Evolutionary conservation across 1,284 basidiomycete species (phyloP).

Genomic region (Porodaedalea pini): DNA sequence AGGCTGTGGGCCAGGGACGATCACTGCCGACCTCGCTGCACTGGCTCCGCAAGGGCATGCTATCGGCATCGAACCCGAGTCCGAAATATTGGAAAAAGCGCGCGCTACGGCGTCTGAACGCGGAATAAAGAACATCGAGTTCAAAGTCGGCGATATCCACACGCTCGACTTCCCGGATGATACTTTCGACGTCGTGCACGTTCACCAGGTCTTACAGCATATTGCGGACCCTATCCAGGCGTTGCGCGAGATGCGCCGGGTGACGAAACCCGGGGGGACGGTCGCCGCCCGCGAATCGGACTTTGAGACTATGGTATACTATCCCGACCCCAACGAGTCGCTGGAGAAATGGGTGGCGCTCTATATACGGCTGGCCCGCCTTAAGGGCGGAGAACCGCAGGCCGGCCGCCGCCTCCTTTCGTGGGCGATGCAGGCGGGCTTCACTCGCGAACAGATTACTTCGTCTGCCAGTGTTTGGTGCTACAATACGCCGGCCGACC

Average conservation of each 20-base stretch:
- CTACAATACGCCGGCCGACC: conserved; percentile 33
- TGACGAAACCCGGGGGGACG: conserved; percentile 40
- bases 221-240: conserved; percentile 36
- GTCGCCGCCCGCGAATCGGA: conserved; percentile 41
- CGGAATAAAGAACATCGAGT: conserved; percentile 34
- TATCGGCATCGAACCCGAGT: conserved; percentile 36
- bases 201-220: conserved; percentile 45
- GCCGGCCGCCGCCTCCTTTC: conserved; percentile 30
- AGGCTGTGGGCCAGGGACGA: conserved; percentile 46
- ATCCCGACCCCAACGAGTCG: conserved; percentile 27
- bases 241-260: conserved; percentile 42
- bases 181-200: conserved; percentile 43
- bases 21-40: conserved; percentile 38
- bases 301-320: conserved; percentile 30
- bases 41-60: conserved; percentile 40
- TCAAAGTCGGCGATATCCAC: conserved; percentile 33
- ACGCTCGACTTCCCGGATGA: conserved; percentile 34
- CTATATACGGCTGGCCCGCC: conserved; percentile 28
- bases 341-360: conserved; percentile 28
- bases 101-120: conserved; percentile 28
- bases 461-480: conserved; percentile 34
- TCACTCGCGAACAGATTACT: conserved; percentile 27
- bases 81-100: conserved; percentile 32
- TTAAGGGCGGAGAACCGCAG: conserved; percentile 31
- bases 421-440: conserved; percentile 33